A percentile compares a stretch with the other conserved stretches of the same genome.
Conservation (phyloP, 2,329 filamentous ascomycete genomes). For the Davidsoniella virescens region DNA sequence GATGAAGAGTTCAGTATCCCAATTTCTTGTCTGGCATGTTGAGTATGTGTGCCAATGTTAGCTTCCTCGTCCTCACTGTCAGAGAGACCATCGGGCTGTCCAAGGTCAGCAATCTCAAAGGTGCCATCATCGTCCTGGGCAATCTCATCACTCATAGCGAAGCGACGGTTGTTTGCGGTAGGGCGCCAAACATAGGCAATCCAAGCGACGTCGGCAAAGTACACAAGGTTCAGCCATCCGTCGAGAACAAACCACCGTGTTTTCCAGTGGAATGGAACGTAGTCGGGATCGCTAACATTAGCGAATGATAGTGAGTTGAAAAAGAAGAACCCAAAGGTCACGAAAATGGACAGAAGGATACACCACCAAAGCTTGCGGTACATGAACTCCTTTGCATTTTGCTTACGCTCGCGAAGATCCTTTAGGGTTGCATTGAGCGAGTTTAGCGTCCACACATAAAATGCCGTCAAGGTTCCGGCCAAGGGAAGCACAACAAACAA, state of each 20-base stretch:
- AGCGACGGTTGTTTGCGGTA: conserved; percentile 88
- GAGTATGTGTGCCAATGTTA: conserved; percentile 11
- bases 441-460: conserved; percentile 98
- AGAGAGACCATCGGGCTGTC: conserved; percentile 50
- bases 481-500: conserved; percentile 86
- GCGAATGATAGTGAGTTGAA: conserved; percentile 94
- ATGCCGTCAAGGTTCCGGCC: conserved; percentile 80
- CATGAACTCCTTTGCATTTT: conserved; percentile 86
- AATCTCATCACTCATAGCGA: conserved; percentile 98
- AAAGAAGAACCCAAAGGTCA: conserved; percentile 98
- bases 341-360: conserved; percentile 76
- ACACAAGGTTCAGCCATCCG: conserved; percentile 93
- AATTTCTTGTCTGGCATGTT: conserved; percentile 6
- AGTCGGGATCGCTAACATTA: conserved; percentile 67
- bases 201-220: conserved; percentile 82
- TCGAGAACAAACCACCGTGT: conserved; percentile 94
- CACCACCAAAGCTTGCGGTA: conserved; percentile 99
- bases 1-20: conserved; percentile 9
- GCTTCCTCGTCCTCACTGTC: conserved; percentile 37
- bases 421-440: conserved; percentile 90
- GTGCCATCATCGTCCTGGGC: conserved; percentile 92
- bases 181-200: conserved; percentile 93
- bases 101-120: conserved; percentile 89
- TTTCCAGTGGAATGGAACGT: conserved; percentile 94
- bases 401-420: conserved; percentile 85